phyloP scores from a whole-genome alignment of 768 basidiomycete genomes.

The Mycena amicta region DNA sequence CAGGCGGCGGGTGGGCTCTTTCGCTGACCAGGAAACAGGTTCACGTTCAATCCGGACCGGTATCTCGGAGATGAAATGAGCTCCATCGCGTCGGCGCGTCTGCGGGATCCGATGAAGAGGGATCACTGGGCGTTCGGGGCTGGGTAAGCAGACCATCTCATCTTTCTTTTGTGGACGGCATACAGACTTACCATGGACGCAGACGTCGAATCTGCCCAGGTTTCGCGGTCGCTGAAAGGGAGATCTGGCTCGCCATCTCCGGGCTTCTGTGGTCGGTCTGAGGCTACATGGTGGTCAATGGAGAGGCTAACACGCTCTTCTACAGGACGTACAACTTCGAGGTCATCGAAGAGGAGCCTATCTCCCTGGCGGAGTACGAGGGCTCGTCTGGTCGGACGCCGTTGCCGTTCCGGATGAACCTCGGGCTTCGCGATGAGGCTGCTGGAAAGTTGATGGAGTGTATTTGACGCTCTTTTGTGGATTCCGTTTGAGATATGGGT shows the following conservation, averaged over 20 bases:
- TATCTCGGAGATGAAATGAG: constrained; percentile 32
- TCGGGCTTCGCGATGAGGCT: neutral
- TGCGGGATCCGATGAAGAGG: constrained; percentile 30
- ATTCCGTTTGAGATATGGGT: too few relatives aligned
- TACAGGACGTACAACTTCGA: constrained; percentile 29
- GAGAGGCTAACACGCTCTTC: too few relatives aligned
- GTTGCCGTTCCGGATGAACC: constrained; percentile 31
- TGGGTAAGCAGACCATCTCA: too few relatives aligned
- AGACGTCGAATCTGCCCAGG: constrained; percentile 36
- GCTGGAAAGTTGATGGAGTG: constrained; percentile 5
- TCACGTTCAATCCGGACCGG: constrained; percentile 36
- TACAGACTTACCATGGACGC: too few relatives aligned
- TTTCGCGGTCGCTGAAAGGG: constrained; percentile 36
- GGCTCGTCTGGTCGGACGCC: constrained; percentile 38
- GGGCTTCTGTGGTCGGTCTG: constrained; percentile 36
- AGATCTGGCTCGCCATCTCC: constrained; percentile 38
- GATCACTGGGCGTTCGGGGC: constrained; percentile 44
- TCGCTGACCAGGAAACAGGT: too few relatives aligned
- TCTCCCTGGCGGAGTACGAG: constrained; percentile 40
- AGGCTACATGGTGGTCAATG: too few relatives aligned
- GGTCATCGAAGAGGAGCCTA: constrained; percentile 33
- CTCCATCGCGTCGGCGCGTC: constrained; percentile 33
- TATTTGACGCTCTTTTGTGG: too few relatives aligned
- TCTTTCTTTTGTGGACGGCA: too few relatives aligned
- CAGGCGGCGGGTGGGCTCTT: too few relatives aligned